Percentiles rank a stretch among this genome's conserved stretches.
phyloP scores from a whole-genome alignment of 78 protist species.

The Tieghemostelium lacteum region DNA sequence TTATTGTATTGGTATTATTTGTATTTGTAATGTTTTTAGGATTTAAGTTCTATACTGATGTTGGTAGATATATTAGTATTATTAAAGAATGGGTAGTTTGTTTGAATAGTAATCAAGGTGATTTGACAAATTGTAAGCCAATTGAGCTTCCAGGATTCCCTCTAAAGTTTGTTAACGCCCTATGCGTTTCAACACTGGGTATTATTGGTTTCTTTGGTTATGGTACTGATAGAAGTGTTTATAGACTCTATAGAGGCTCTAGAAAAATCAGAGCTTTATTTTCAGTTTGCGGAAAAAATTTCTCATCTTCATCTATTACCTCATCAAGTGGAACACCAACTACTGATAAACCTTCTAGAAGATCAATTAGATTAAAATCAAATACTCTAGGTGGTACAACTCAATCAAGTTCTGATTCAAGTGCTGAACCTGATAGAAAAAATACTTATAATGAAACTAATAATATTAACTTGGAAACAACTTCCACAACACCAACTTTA shows the following conservation, averaged over 20 bases:
- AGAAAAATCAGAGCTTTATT: neutral
- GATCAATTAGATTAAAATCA: too few species aligned
- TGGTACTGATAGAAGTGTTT: neutral
- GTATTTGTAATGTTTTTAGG: slow-evolving; percentile 6
- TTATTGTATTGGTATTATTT: slow-evolving; percentile 19
- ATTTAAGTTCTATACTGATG: slow-evolving; percentile 13
- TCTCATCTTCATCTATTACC: too few species aligned
- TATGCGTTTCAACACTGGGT: slow-evolving; percentile 9
- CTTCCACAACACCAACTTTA: too few species aligned
- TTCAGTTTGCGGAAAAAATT: too few species aligned
- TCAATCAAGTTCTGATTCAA: too few species aligned
- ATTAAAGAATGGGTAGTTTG: slow-evolving; percentile 5
- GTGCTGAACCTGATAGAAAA: too few species aligned
- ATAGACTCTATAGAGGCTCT: neutral
- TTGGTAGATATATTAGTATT: neutral
- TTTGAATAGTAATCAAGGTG: neutral
- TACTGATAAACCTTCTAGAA: too few species aligned
- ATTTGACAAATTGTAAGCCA: slow-evolving; percentile 5
- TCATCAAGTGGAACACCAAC: too few species aligned
- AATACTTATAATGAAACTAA: too few species aligned
- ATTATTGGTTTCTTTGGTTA: neutral
- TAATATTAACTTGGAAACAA: too few species aligned
- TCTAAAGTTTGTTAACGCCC: neutral
- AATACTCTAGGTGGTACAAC: too few species aligned
- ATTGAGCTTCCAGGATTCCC: slow-evolving; percentile 23